These are phyloP conservation scores for Lichina pygmaea DNA, from an alignment of 495 filamentous ascomycete genomes.

Conservation along the genomic window DNA sequence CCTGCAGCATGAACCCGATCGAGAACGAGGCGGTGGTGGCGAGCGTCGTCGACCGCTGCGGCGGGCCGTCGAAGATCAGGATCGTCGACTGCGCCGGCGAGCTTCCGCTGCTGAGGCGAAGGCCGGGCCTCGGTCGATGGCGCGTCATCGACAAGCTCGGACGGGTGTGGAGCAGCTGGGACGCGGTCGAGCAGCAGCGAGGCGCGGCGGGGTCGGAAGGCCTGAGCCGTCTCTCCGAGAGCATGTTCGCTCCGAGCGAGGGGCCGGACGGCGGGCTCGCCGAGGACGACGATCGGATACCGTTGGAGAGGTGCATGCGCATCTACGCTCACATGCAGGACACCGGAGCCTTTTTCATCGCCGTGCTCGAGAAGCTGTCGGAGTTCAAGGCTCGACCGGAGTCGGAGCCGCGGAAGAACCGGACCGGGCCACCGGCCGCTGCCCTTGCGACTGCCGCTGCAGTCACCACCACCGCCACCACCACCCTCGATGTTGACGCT, in stretches of 20 bases:
- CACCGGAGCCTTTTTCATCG: constrained; percentile 92
- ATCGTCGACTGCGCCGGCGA: constrained; percentile 58
- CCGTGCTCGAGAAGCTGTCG: constrained; percentile 66
- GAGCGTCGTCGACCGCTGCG: constrained; percentile 67
- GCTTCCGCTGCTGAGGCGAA: constrained; percentile 49
- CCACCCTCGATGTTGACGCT: too few species aligned
- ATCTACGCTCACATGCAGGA: constrained; percentile 89
- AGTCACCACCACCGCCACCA: too few species aligned
- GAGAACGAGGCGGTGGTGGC: constrained; percentile 92
- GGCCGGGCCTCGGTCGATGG: constrained; percentile 48
- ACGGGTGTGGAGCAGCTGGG: constrained; percentile 46
- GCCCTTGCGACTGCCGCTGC: too few species aligned
- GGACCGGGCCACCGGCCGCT: background rate
- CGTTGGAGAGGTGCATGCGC: constrained; percentile 69
- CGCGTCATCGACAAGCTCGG: constrained; percentile 67
- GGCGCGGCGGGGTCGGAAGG: constrained; percentile 26
- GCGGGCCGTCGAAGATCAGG: constrained; percentile 52
- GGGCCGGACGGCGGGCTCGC: constrained; percentile 16
- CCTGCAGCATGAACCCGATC: constrained; percentile 91
- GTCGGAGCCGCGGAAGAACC: constrained; percentile 24
- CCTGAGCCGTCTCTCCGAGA: constrained; percentile 35
- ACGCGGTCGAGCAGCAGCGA: constrained; percentile 42
- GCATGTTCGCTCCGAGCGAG: constrained; percentile 49
- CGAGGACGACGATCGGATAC: constrained; percentile 21
- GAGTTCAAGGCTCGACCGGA: constrained; percentile 75